Conservation (phyloP, 495 filamentous ascomycete genomes). For the Lophiotrema nucula region DNA sequence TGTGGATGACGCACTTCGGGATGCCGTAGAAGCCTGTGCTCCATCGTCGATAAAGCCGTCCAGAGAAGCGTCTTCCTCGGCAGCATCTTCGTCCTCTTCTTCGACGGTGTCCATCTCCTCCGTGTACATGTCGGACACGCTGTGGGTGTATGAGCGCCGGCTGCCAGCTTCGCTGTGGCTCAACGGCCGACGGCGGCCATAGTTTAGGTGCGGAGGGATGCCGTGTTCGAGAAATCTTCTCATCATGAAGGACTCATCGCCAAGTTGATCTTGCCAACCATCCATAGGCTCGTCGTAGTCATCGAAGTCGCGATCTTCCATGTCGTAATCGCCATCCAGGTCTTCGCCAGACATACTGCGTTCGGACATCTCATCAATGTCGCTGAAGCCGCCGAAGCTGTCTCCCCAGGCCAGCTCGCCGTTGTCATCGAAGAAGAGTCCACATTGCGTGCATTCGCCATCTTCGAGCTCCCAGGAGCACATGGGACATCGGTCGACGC, state of each 20-base stretch:
- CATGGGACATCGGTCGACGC: constrained; percentile 60
- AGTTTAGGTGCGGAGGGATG: constrained; percentile 9
- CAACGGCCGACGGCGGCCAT: constrained; percentile 16
- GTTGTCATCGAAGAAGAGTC: constrained; percentile 48
- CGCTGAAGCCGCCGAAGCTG: constrained; percentile 37
- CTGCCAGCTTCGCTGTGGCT: constrained; percentile 37
- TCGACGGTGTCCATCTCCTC: constrained; percentile 37
- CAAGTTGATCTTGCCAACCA: constrained; percentile 22
- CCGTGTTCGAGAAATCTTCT: constrained; percentile 28
- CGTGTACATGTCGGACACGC: constrained; percentile 31
- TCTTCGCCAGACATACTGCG: constrained; percentile 35
- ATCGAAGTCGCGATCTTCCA: constrained; percentile 31
- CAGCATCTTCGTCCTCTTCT: constrained; percentile 42
- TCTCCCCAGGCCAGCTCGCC: constrained; percentile 32
- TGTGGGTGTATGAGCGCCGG: constrained; percentile 34
- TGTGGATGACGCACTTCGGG: constrained; percentile 21
- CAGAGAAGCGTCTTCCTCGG: constrained; percentile 38
- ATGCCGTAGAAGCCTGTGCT: not conserved
- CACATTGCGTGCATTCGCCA: constrained; percentile 55
- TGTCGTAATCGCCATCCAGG: constrained; percentile 38
- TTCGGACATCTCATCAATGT: constrained; percentile 38
- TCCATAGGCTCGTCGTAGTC: constrained; percentile 35
- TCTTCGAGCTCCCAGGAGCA: constrained; percentile 67
- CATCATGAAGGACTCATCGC: constrained; percentile 27
- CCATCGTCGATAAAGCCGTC: constrained; percentile 40